These are phyloP conservation scores for Neurospora sp. DNA, from an alignment of 495 filamentous ascomycete genomes.

Conservation along the genomic window DNA sequence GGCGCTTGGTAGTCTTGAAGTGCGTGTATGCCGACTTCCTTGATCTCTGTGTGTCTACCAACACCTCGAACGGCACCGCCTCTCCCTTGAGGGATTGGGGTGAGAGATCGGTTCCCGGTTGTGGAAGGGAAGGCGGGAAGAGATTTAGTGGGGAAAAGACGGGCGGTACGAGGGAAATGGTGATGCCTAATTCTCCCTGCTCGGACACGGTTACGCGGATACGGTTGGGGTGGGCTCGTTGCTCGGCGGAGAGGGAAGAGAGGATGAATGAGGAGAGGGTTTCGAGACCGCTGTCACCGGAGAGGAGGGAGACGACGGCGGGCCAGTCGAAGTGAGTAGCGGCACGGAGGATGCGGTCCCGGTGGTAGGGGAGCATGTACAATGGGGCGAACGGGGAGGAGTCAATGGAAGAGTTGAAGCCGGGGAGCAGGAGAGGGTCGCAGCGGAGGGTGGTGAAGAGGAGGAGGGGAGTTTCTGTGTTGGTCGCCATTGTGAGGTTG, in stretches of 20 bases:
- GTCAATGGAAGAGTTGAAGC: too few relatives aligned
- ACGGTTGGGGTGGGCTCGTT: conserved; percentile 21
- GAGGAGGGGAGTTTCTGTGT: conserved; percentile 29
- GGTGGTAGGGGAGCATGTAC: conserved; percentile 78
- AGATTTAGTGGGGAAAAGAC: too few relatives aligned
- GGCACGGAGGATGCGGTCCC: conserved; percentile 65
- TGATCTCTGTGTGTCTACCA: conserved; percentile 45
- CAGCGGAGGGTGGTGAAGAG: conserved; percentile 70
- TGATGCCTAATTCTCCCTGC: conserved; percentile 39
- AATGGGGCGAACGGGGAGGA: conserved; percentile 24
- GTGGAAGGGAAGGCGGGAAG: conserved; percentile 1
- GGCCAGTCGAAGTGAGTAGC: conserved; percentile 59
- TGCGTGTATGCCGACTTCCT: conserved; percentile 53
- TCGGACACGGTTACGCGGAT: conserved; percentile 45
- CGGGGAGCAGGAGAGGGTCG: conserved; percentile 41
- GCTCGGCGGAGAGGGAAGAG: conserved; percentile 7
- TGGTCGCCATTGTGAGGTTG: conserved; percentile 6
- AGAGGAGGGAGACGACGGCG: conserved; percentile 29
- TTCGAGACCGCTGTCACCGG: conserved; percentile 33
- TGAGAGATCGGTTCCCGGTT: not conserved
- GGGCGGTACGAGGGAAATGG: conserved; percentile 39
- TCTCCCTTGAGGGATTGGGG: too few relatives aligned
- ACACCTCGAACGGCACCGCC: too few relatives aligned
- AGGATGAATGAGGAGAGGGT: conserved; percentile 17
- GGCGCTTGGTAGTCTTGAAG: conserved; percentile 64